A percentile compares a stretch with the other conserved stretches of the same genome.
Conservation (phyloP, 129 eudicot genomes). For the Gnaphalium uliginosum region DNA sequence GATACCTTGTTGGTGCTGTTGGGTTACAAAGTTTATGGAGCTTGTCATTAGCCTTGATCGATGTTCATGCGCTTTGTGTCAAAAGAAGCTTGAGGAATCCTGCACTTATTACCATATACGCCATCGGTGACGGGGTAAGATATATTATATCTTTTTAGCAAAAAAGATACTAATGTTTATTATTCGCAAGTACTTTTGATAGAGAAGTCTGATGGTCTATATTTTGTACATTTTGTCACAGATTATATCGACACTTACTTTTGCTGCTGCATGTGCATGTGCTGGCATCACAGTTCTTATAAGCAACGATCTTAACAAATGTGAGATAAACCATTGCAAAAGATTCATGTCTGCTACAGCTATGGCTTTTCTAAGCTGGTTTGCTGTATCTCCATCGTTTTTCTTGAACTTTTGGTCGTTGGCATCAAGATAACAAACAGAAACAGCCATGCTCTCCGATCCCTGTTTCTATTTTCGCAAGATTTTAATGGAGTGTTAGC, state of each 20-base stretch:
- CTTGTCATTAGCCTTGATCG: conserved; percentile 61
- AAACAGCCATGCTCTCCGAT: conserved; percentile 9
- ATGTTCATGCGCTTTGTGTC: conserved; percentile 65
- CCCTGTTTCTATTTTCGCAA: conserved; percentile 3
- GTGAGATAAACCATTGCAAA: conserved; percentile 75
- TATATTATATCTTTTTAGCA: background rate
- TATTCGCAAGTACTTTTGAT: background rate
- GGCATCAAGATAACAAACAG: conserved; percentile 53
- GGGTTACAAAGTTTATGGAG: conserved; percentile 90
- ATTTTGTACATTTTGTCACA: conserved; percentile 27
- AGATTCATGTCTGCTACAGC: conserved; percentile 87
- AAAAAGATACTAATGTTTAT: background rate
- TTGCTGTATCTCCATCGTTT: conserved; percentile 76
- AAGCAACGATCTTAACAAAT: conserved; percentile 72
- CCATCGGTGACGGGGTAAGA: conserved; percentile 90
- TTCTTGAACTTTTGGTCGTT: conserved; percentile 80
- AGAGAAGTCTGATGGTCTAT: background rate
- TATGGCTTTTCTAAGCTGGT: conserved; percentile 89
- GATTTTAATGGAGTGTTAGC: conserved; percentile 5
- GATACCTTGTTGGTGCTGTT: conserved; percentile 91
- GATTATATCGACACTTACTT: conserved; percentile 61
- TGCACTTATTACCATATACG: conserved; percentile 53
- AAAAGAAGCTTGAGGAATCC: conserved; percentile 66
- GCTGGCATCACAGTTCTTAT: conserved; percentile 65
- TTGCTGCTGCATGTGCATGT: conserved; percentile 65